Evolutionary conservation across 2,329 filamentous ascomycete species (phyloP), one percentile per base, ranked within the genome.

Genomic region (Rutstroemia sydowiana): DNA sequence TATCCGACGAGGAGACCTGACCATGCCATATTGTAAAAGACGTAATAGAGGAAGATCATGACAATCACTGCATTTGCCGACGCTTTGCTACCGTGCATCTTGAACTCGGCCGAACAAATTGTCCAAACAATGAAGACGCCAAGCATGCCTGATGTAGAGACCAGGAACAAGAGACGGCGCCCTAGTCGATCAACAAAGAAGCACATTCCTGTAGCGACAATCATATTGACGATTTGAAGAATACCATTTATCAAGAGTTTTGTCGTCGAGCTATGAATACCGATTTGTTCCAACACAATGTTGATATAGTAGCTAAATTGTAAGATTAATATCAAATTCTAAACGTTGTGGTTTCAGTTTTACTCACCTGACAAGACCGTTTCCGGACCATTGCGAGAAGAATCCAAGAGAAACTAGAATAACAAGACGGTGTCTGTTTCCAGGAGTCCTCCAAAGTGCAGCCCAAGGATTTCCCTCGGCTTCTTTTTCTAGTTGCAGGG

Each of bases 381-480:
- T 79, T 32, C 77, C 78, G 49, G 72, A 76, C 75, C 75, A 81
- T 56, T 82, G 78, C 8, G 73, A 75, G 68, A 81, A 81, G 54
- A 79, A 68, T 54, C 77, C 77, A 7, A 76, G 69, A 20, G 71
- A 69, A 44, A 79, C 63, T n/a, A 76, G 66, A 51, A 82, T 78
- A 45, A 78, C 61, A 26, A 79, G 66, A 32, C 78, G 70, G 57
- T 75, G 73, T 34, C 77, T 72, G 62, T 81, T 82, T 36, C 75
- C 78, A 21, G 70, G 69, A 5, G 74, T 76, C 70, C 70, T 56
- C 70, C 70, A 61, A 74, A 78, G 67, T 52, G 75, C 70, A 5
- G 64, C 52, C 69, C 75, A 77, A 40, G 68, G 65, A 48, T 70
- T 71, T 58, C 68, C 66, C 59, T 73, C 68, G 50, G 71, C 69